These are phyloP conservation scores for Russula griseocarnosa DNA, from an alignment of 768 basidiomycete species.

Conservation along the genomic window DNA sequence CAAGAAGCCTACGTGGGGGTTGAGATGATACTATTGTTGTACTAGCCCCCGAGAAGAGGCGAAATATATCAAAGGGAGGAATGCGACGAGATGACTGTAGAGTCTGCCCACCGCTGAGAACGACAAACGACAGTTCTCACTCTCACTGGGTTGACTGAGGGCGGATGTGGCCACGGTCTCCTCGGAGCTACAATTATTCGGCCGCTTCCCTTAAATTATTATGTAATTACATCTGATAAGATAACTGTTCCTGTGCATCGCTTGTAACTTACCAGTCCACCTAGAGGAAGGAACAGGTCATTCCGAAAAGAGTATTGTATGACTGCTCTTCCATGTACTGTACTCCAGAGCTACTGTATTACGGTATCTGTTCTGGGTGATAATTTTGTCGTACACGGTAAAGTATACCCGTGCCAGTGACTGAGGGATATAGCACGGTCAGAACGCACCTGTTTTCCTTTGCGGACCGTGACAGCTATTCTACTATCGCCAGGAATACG, in stretches of 20 bases:
- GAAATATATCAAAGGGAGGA: background rate
- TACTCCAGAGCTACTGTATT: background rate
- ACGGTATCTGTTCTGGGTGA: background rate
- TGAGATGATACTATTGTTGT: background rate
- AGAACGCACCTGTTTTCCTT: background rate
- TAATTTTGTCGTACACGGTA: background rate
- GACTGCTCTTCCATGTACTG: background rate
- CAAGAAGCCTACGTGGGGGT: background rate
- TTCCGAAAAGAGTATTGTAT: background rate
- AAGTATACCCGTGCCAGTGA: background rate
- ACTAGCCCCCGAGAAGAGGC: background rate
- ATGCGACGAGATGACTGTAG: background rate
- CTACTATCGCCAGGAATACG: background rate
- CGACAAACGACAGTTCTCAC: constrained; percentile 4
- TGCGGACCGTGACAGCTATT: background rate
- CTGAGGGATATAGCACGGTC: background rate
- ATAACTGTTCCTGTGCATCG: too few relatives aligned
- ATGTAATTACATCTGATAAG: constrained; percentile 13
- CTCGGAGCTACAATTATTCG: constrained; percentile 28
- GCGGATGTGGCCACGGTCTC: constrained; percentile 14
- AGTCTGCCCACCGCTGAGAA: background rate
- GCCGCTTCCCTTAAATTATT: constrained; percentile 8
- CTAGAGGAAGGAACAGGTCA: background rate
- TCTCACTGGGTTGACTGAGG: background rate
- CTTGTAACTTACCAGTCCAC: too few relatives aligned